A percentile compares a stretch with the other conserved stretches of the same genome.
Conservation (phyloP, 352 stramenopile genomes). For the Phytopythium oedochilum region DNA sequence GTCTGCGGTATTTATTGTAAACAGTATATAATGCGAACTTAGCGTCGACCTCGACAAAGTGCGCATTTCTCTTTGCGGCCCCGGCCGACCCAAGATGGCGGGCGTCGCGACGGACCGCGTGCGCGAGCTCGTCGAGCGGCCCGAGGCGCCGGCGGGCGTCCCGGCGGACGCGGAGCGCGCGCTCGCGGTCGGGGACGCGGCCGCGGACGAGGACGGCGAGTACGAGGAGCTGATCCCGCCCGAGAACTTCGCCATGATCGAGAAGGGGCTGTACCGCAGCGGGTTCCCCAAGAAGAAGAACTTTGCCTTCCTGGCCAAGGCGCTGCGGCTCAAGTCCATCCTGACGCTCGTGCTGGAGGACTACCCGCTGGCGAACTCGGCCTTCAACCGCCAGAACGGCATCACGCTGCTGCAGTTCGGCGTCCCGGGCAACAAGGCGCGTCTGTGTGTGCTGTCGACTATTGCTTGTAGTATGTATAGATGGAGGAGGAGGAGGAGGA, state of each 20-base stretch:
- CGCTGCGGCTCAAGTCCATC: conserved; percentile 73
- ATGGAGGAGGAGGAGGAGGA: too few species aligned
- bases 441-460: conserved; percentile 13
- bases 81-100: background rate
- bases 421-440: conserved; percentile 74
- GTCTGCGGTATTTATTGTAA: too few species aligned
- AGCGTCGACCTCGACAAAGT: too few species aligned
- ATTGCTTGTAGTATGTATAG: too few species aligned
- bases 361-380: conserved; percentile 76
- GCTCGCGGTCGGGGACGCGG: conserved; percentile 8
- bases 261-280: conserved; percentile 84
- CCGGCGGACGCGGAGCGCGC: background rate
- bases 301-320: conserved; percentile 79
- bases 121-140: background rate
- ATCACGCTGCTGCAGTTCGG: conserved; percentile 83
- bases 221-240: conserved; percentile 84
- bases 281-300: conserved; percentile 90
- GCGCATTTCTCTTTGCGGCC: background rate
- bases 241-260: conserved; percentile 88
- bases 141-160: background rate
- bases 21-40: too few species aligned
- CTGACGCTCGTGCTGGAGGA: conserved; percentile 85
- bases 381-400: conserved; percentile 78
- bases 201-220: conserved; percentile 64
- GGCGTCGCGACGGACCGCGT: background rate